Evolutionary conservation across 441 rosid genomes (phyloP).

Genomic region (Gossypium davidsonii): DNA sequence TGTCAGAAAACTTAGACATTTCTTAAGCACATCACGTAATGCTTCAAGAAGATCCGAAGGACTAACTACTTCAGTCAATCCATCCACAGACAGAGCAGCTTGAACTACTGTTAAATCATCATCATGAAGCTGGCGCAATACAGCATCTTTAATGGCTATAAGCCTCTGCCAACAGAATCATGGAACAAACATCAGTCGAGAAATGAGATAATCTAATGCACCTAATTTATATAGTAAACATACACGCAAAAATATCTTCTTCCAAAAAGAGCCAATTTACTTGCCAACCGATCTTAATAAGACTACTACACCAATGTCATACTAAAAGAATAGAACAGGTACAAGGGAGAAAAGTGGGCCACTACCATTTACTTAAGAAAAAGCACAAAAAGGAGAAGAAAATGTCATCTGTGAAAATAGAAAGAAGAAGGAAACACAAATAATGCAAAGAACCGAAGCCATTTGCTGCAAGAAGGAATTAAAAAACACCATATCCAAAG

Average conservation of each 20-base stretch:
- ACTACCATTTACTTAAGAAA: neutral
- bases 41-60: constrained; percentile 57
- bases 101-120: constrained; percentile 76
- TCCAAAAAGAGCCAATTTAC: neutral
- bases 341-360: neutral
- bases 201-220: neutral
- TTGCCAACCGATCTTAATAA: neutral
- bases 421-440: neutral
- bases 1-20: constrained; percentile 41
- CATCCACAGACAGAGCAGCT: constrained; percentile 67
- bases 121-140: constrained; percentile 72
- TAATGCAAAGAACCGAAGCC: neutral
- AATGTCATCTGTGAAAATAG: neutral
- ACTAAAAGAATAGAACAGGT: neutral
- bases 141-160: constrained; percentile 56
- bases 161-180: constrained; percentile 45
- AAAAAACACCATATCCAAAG: neutral
- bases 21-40: constrained; percentile 43
- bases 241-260: neutral
- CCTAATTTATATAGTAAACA: neutral
- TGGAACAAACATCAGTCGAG: neutral
- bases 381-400: neutral
- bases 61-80: constrained; percentile 48
- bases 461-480: neutral
- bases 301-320: neutral